Percentiles rank a stretch among this genome's conserved stretches.
These are phyloP conservation scores for Fragosphaeria purpurea DNA, from an alignment of 2,329 filamentous ascomycete species.

Conservation along the genomic window DNA sequence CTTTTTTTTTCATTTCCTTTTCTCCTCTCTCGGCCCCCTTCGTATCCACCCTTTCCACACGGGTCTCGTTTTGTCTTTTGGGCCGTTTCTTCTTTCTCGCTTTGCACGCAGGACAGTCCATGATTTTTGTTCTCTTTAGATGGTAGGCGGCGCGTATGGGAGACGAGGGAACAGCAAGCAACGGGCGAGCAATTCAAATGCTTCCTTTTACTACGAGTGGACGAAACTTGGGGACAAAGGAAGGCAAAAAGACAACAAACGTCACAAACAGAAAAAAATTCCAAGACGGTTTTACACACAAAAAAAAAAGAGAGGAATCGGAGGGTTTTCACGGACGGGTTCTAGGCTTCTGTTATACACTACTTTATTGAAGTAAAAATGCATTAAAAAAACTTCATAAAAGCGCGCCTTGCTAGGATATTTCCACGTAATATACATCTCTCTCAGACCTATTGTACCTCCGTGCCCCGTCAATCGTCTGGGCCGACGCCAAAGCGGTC, in stretches of 20 bases:
- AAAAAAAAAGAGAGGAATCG: slow-evolving; percentile 3
- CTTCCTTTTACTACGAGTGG: no score
- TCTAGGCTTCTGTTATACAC: slow-evolving; percentile 1
- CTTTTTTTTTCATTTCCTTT: no score
- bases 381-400: slow-evolving; percentile 4
- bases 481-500: slow-evolving; percentile 22
- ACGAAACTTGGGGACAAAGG: background rate
- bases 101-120: background rate
- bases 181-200: background rate
- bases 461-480: slow-evolving; percentile 3
- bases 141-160: slow-evolving; percentile 2
- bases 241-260: slow-evolving; percentile 1
- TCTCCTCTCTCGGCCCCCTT: no score
- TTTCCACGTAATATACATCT: no score
- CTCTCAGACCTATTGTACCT: no score
- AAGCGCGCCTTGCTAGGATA: background rate
- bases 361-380: slow-evolving; percentile 1
- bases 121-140: slow-evolving; percentile 11
- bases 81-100: background rate
- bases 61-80: background rate
- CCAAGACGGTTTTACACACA: background rate
- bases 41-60: no score
- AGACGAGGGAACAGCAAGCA: background rate
- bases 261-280: slow-evolving; percentile 3
- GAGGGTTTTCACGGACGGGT: background rate